Evolutionary conservation across 768 basidiomycete genomes (phyloP).

Genomic region (Auricularia cornea): DNA sequence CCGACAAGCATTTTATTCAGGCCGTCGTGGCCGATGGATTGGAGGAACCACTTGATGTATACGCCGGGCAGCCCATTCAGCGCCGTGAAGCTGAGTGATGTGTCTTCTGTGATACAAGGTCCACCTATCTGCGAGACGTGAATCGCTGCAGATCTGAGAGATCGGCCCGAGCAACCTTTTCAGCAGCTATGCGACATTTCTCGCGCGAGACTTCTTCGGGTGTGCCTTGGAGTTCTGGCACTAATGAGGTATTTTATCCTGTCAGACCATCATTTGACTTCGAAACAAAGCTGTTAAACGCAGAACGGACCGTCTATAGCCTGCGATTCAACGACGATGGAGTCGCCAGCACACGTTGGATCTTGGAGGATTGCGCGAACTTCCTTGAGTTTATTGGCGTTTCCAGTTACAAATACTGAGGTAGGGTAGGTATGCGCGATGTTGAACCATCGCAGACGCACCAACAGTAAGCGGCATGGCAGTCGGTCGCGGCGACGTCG

Average conservation of each 20-base stretch:
- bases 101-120: conserved; percentile 81
- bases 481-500: neutral
- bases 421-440: neutral
- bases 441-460: neutral
- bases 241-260: too few species aligned
- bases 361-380: conserved; percentile 73
- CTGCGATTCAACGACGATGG: conserved; percentile 69
- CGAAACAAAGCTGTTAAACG: too few species aligned
- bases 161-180: too few species aligned
- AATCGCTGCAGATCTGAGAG: too few species aligned
- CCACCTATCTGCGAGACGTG: conserved; percentile 32
- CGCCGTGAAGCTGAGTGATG: conserved; percentile 85
- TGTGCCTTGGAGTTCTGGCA: conserved; percentile 90
- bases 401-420: conserved; percentile 89
- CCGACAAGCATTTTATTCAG: conserved; percentile 73
- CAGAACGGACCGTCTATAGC: conserved; percentile 79
- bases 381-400: conserved; percentile 86
- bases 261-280: too few species aligned
- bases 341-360: conserved; percentile 32
- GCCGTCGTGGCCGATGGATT: conserved; percentile 72
- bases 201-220: conserved; percentile 83
- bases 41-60: conserved; percentile 92
- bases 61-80: conserved; percentile 90
- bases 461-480: neutral
- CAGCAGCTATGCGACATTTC: conserved; percentile 81